Percentiles rank a stretch among this genome's conserved stretches.
Evolutionary conservation across 2,329 filamentous ascomycete genomes (phyloP).

Genomic region (Epichloe sp.): DNA sequence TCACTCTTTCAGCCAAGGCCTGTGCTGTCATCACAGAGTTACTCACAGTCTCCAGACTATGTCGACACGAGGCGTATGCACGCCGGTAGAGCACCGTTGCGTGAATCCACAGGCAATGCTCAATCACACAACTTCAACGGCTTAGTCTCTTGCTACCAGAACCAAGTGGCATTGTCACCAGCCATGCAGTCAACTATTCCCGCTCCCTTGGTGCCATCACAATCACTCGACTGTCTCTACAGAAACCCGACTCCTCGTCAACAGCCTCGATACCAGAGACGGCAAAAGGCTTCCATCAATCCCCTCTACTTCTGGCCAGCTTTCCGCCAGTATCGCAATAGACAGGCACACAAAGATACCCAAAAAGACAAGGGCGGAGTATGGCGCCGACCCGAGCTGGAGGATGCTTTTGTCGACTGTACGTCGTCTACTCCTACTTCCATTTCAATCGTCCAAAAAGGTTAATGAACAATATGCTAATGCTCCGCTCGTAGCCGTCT

Average conservation of each 20-base stretch:
- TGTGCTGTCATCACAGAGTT: conserved; percentile 38
- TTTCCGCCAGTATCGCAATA: conserved; percentile 52
- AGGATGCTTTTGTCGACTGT: conserved; percentile 57
- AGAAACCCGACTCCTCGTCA: conserved; percentile 24
- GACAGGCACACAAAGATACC: conserved; percentile 50
- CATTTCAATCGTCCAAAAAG: background rate
- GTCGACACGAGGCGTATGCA: conserved; percentile 30
- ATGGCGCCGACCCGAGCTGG: conserved; percentile 38
- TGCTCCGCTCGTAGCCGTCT: conserved; percentile 30
- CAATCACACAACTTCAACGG: conserved; percentile 30
- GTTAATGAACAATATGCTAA: conserved; percentile 9
- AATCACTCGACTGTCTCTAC: conserved; percentile 30
- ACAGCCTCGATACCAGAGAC: conserved; percentile 22
- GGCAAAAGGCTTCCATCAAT: conserved; percentile 31
- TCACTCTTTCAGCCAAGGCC: conserved; percentile 30
- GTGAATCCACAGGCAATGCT: conserved; percentile 39
- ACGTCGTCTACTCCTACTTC: conserved; percentile 19
- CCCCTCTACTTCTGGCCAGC: conserved; percentile 49
- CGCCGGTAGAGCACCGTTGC: conserved; percentile 31
- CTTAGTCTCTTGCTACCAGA: conserved; percentile 31
- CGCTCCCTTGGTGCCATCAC: conserved; percentile 37
- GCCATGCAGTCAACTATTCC: conserved; percentile 35
- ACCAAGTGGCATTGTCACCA: conserved; percentile 27
- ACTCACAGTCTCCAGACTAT: conserved; percentile 33
- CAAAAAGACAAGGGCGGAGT: conserved; percentile 47